Conservation (phyloP, 2,329 filamentous ascomycete species). For the Colletotrichum sp. region DNA sequence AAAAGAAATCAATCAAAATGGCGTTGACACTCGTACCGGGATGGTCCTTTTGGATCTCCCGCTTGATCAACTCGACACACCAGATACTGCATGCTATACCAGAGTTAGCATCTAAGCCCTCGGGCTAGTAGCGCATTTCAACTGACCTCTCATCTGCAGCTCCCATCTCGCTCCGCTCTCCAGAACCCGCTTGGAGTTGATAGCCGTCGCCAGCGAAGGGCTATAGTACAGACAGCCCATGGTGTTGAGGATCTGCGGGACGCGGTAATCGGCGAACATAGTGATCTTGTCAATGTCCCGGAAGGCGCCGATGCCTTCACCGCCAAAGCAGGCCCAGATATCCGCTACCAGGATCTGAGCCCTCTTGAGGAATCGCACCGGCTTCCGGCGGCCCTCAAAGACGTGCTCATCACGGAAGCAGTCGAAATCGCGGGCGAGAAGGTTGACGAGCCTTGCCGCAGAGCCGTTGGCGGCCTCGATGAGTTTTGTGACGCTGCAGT, state of each 20-base stretch:
- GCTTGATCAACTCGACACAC: constrained; percentile 87
- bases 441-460: constrained; percentile 83
- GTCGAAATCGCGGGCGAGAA: constrained; percentile 79
- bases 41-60: constrained; percentile 77
- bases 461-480: constrained; percentile 78
- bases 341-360: constrained; percentile 97
- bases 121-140: neutral
- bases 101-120: neutral
- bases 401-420: constrained; percentile 84
- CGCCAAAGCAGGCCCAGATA: constrained; percentile 94
- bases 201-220: constrained; percentile 74
- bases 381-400: constrained; percentile 73
- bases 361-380: constrained; percentile 86
- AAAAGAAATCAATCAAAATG: constrained; percentile 94
- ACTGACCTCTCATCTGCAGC: constrained; percentile 79
- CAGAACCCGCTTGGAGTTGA: constrained; percentile 69
- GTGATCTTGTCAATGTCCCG: constrained; percentile 93
- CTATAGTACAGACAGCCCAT: constrained; percentile 86
- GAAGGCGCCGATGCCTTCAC: constrained; percentile 79
- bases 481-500: constrained; percentile 75
- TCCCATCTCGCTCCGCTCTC: constrained; percentile 80
- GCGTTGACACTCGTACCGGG: constrained; percentile 80
- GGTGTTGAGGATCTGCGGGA: constrained; percentile 89
- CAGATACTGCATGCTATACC: constrained; percentile 84
- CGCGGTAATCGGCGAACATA: constrained; percentile 98